These are phyloP conservation scores for Dinochytrium kinnereticum DNA, from an alignment of 371 early-diverging fungal species.

Conservation along the genomic window DNA sequence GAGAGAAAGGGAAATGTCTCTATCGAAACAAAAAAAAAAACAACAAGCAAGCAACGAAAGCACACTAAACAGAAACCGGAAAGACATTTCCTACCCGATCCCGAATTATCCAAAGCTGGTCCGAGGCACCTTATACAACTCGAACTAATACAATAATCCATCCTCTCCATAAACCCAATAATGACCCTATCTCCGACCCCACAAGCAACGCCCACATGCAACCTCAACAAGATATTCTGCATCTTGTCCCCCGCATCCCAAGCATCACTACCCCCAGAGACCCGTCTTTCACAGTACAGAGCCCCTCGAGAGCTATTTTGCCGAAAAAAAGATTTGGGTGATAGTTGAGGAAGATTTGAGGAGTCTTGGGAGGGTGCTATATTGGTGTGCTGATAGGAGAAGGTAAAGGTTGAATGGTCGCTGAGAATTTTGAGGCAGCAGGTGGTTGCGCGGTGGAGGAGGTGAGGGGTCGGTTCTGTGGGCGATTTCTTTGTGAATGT, in stretches of 20 bases:
- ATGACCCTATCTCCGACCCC: background rate
- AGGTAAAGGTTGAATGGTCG: background rate
- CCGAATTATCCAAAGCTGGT: background rate
- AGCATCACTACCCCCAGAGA: background rate
- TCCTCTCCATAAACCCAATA: background rate
- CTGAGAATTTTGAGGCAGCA: constrained; percentile 4
- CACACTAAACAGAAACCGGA: no score
- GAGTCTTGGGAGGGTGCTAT: background rate
- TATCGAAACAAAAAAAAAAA: background rate
- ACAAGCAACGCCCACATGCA: background rate
- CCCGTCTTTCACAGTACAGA: background rate
- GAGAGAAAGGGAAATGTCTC: background rate
- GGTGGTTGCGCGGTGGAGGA: background rate
- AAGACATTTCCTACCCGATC: background rate
- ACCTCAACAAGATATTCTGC: background rate
- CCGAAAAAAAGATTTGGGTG: background rate
- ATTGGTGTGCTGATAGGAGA: background rate
- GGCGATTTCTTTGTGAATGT: background rate
- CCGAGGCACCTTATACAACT: background rate
- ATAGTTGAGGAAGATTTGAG: background rate
- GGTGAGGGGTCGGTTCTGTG: background rate
- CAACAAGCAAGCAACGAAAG: no score
- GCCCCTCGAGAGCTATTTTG: background rate
- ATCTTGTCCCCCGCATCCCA: background rate
- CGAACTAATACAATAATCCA: background rate